phyloP scores from a whole-genome alignment of 169 alveolate species.

The Amoebophrya sp. region DNA sequence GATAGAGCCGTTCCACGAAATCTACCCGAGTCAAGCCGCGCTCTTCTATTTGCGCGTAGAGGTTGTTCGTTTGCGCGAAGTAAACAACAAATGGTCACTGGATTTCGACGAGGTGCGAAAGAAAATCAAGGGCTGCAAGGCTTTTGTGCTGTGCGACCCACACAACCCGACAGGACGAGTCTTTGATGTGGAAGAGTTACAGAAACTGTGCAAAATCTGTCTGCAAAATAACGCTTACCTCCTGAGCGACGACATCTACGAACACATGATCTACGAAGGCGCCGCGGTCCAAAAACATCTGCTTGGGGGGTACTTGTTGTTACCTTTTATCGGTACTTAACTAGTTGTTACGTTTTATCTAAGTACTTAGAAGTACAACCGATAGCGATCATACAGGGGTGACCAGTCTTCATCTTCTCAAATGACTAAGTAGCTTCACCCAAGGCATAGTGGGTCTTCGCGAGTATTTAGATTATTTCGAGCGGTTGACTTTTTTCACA shows the following conservation, averaged over 20 bases:
- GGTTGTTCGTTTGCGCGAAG: not conserved
- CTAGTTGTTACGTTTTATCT: no score
- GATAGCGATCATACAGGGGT: no score
- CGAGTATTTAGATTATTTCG: no score
- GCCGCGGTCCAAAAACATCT: not conserved
- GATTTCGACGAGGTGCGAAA: not conserved
- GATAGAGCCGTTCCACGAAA: conserved; percentile 35
- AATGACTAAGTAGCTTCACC: no score
- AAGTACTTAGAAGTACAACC: no score
- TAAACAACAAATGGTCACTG: no score
- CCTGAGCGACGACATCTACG: not conserved
- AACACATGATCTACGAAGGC: not conserved
- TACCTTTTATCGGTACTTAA: no score
- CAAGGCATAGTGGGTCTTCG: no score
- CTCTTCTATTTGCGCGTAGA: not conserved
- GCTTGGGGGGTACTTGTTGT: no score
- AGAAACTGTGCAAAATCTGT: not conserved
- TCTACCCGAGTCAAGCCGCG: conserved; percentile 33
- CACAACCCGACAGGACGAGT: conserved; percentile 1
- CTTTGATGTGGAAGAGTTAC: not conserved
- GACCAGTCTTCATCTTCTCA: no score
- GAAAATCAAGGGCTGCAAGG: not conserved
- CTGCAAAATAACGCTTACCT: not conserved
- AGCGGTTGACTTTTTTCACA: no score
- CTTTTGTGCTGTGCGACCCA: not conserved